These are phyloP conservation scores for Pyrenophora tritici-repentis DNA, from an alignment of 2,329 filamentous ascomycete genomes.

Conservation along the genomic window DNA sequence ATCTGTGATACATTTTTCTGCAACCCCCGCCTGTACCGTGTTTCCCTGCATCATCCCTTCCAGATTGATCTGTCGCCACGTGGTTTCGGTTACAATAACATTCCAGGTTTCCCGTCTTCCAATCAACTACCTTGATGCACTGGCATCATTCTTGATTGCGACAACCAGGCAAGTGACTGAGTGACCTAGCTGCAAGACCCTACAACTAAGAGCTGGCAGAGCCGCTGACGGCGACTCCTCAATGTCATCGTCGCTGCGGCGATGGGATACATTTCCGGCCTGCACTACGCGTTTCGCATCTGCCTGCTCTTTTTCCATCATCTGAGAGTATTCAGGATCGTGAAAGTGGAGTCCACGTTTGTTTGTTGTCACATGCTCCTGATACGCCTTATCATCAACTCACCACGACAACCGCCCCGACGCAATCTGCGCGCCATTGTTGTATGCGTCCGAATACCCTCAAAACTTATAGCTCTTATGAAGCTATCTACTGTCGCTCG, in stretches of 20 bases:
- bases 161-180: background rate
- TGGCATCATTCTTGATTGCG: background rate
- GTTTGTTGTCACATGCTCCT: constrained; percentile 13
- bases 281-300: constrained; percentile 10
- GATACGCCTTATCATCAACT: constrained; percentile 16
- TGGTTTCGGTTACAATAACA: constrained; percentile 6
- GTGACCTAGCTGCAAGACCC: background rate
- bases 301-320: constrained; percentile 2
- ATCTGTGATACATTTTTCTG: background rate
- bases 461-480: constrained; percentile 16
- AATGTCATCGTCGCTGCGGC: constrained; percentile 8
- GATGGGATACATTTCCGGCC: constrained; percentile 14
- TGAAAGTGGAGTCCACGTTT: constrained; percentile 11
- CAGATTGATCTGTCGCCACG: background rate
- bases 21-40: background rate
- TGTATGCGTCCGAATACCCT: constrained; percentile 5
- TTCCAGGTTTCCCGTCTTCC: background rate
- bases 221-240: background rate
- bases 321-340: constrained; percentile 10
- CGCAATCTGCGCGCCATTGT: background rate
- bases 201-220: background rate
- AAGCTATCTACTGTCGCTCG: constrained; percentile 15
- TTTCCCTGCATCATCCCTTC: constrained; percentile 8
- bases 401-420: constrained; percentile 9
- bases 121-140: background rate